Percentiles rank a stretch among this genome's conserved stretches.
These are phyloP conservation scores for Balamuthia mandrillaris DNA, from an alignment of 208 protist species.

Conservation along the genomic window DNA sequence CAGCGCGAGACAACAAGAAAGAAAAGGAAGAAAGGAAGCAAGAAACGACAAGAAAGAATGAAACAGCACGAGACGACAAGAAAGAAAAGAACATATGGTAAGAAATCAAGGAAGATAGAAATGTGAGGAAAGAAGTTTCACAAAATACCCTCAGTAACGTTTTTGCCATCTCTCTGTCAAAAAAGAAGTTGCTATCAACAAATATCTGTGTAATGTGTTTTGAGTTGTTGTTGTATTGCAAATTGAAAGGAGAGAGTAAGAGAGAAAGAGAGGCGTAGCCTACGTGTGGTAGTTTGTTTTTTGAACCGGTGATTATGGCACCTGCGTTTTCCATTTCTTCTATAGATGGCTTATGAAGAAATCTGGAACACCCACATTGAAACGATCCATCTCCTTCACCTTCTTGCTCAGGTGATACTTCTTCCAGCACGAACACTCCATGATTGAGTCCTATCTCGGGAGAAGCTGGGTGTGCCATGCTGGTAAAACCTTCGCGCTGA, in stretches of 20 bases:
- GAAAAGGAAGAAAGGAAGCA: too few species aligned
- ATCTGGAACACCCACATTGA: not conserved
- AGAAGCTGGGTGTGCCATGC: constrained; percentile 42
- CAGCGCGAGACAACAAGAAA: too few species aligned
- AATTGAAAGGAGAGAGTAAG: too few species aligned
- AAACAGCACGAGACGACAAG: too few species aligned
- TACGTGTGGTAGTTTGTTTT: too few species aligned
- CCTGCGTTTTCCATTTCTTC: constrained; percentile 35
- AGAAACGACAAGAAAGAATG: too few species aligned
- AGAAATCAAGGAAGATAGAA: too few species aligned
- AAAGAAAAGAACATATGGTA: too few species aligned
- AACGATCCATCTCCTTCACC: not conserved
- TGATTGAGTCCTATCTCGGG: constrained; percentile 44
- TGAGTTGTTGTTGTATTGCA: too few species aligned
- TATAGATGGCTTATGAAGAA: constrained; percentile 52
- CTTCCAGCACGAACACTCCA: constrained; percentile 52
- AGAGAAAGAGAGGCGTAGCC: too few species aligned
- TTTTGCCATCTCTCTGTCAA: constrained; percentile 9
- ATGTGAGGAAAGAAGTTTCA: too few species aligned
- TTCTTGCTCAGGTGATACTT: not conserved
- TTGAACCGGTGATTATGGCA: constrained; percentile 26
- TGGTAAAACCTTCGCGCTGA: constrained; percentile 25
- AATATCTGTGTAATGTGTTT: constrained; percentile 23
- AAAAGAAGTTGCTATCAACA: constrained; percentile 52
- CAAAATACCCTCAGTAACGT: constrained; percentile 26